These are phyloP conservation scores for Diospyros lotus DNA, from an alignment of 148 eudicot genomes.

Conservation along the genomic window DNA sequence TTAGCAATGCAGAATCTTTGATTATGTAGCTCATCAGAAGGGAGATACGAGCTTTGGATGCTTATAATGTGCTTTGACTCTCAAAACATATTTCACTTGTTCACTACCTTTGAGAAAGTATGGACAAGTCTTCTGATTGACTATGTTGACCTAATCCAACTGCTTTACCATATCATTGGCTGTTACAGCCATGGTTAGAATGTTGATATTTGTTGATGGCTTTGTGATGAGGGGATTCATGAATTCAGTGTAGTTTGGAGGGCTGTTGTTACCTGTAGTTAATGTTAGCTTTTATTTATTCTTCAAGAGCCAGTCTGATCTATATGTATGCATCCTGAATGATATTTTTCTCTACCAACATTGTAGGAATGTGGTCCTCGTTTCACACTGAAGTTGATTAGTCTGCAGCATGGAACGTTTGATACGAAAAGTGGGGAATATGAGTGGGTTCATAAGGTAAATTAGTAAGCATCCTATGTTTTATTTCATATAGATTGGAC, in stretches of 20 bases:
- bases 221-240: background rate
- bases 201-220: background rate
- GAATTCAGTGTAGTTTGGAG: too few relatives aligned
- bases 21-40: background rate
- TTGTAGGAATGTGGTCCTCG: conserved; percentile 96
- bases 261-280: too few relatives aligned
- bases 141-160: too few relatives aligned
- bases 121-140: too few relatives aligned
- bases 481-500: background rate
- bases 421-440: conserved; percentile 80
- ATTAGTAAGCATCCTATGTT: background rate
- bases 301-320: too few relatives aligned
- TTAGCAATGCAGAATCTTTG: background rate
- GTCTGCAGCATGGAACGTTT: conserved; percentile 91
- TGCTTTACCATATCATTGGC: too few relatives aligned
- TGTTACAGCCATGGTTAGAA: background rate
- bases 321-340: background rate
- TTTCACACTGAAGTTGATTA: conserved; percentile 67
- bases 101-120: background rate
- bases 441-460: conserved; percentile 96
- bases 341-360: background rate
- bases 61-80: background rate
- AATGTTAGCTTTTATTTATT: too few relatives aligned
- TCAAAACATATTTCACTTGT: too few relatives aligned
- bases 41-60: background rate